A percentile compares a stretch with the other conserved stretches of the same genome.
These are phyloP conservation scores for Naganishia randhawae DNA, from an alignment of 768 basidiomycete species.

Conservation along the genomic window DNA sequence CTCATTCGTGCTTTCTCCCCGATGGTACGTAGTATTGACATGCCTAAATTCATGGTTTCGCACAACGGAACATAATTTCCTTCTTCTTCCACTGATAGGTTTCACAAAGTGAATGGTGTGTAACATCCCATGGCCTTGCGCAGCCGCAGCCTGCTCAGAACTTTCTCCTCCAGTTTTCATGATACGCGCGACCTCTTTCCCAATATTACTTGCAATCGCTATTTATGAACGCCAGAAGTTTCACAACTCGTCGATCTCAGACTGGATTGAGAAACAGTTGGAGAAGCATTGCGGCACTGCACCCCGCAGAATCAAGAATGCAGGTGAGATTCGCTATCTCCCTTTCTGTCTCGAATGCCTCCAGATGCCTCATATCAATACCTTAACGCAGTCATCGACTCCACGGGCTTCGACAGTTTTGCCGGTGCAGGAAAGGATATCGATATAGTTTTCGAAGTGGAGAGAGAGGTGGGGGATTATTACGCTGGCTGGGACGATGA, in stretches of 20 bases:
- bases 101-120: conserved; percentile 72
- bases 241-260: conserved; percentile 64
- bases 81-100: conserved; percentile 46
- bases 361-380: background rate
- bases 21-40: conserved; percentile 58
- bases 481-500: conserved; percentile 50
- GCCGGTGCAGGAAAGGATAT: conserved; percentile 43
- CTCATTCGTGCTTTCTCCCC: conserved; percentile 77
- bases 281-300: conserved; percentile 71
- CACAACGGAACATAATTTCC: background rate
- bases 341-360: conserved; percentile 1
- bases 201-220: conserved; percentile 73
- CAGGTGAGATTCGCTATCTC: conserved; percentile 35
- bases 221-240: conserved; percentile 83
- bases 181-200: conserved; percentile 65
- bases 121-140: background rate
- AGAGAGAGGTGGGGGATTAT: conserved; percentile 47
- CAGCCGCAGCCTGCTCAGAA: background rate
- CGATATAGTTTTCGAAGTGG: conserved; percentile 48
- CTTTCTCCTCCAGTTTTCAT: conserved; percentile 24
- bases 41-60: background rate
- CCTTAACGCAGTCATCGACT: conserved; percentile 15
- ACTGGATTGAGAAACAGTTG: conserved; percentile 64
- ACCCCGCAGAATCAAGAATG: conserved; percentile 63
- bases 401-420: conserved; percentile 46